Percentiles rank a stretch among this genome's conserved stretches.
These are phyloP conservation scores for Purpureocillium lavendulum DNA, from an alignment of 2,329 filamentous ascomycete species.

Conservation along the genomic window DNA sequence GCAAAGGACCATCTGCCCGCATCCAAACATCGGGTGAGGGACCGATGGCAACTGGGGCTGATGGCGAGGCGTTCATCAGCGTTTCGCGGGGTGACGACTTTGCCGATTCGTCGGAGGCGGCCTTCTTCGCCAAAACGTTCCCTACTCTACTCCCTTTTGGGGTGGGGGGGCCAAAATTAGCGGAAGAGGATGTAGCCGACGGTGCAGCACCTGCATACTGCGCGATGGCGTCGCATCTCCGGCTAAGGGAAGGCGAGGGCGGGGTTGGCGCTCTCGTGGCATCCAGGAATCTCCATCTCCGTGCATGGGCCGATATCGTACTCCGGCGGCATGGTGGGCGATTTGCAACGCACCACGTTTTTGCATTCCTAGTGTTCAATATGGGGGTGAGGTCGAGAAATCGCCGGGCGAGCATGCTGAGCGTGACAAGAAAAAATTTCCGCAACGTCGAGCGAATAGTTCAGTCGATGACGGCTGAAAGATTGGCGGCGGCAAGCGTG, in stretches of 20 bases:
- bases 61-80: constrained; percentile 2
- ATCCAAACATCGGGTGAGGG: background rate
- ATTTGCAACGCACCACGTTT: constrained; percentile 6
- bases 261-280: background rate
- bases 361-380: constrained; percentile 8
- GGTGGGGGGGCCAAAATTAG: constrained; percentile 3
- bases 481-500: too few relatives aligned
- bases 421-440: background rate
- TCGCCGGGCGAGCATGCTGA: constrained; percentile 1
- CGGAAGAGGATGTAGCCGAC: constrained; percentile 1
- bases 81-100: constrained; percentile 6
- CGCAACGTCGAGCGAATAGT: background rate
- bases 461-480: too few relatives aligned
- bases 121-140: constrained; percentile 9
- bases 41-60: background rate
- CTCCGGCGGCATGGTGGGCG: constrained; percentile 7
- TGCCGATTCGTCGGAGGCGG: constrained; percentile 6
- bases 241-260: too few relatives aligned
- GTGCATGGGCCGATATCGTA: constrained; percentile 9
- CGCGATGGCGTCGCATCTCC: too few relatives aligned
- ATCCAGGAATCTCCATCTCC: constrained; percentile 1
- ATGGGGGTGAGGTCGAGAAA: constrained; percentile 5
- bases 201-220: background rate
- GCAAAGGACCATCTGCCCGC: background rate
- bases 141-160: constrained; percentile 8